These are phyloP conservation scores for Phaeosphaeria sp. DNA, from an alignment of 2,329 filamentous ascomycete species.

Conservation along the genomic window DNA sequence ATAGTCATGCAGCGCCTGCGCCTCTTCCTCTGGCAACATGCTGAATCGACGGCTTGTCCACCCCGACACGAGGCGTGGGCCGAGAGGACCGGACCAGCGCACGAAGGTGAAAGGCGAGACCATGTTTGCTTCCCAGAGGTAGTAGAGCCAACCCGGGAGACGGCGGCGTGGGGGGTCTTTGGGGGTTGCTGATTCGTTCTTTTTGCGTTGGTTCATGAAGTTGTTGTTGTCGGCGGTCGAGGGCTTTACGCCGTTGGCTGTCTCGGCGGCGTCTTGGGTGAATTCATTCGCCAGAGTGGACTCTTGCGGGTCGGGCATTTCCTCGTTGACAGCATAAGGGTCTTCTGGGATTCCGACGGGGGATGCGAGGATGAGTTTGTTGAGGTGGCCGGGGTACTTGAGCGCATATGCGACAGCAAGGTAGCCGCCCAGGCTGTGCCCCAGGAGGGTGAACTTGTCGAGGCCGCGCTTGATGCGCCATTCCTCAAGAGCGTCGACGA, in stretches of 20 bases:
- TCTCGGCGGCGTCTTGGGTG: conserved; percentile 72
- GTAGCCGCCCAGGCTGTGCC: conserved; percentile 93
- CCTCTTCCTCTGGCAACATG: conserved; percentile 80
- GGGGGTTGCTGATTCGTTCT: conserved; percentile 44
- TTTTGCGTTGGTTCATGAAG: conserved; percentile 58
- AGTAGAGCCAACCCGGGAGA: conserved; percentile 84
- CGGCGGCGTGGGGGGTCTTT: conserved; percentile 63
- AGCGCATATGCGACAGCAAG: conserved; percentile 93
- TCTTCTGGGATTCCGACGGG: conserved; percentile 95
- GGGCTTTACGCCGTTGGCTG: conserved; percentile 75
- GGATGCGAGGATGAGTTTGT: conserved; percentile 94
- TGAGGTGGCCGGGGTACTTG: conserved; percentile 92
- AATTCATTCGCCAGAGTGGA: conserved; percentile 81
- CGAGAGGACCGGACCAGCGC: conserved; percentile 85
- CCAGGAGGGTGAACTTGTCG: conserved; percentile 90
- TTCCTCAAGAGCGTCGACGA: conserved; percentile 93
- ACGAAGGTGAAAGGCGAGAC: conserved; percentile 93
- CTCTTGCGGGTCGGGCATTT: conserved; percentile 75
- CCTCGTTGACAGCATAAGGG: conserved; percentile 82
- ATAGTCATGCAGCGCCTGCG: conserved; percentile 87
- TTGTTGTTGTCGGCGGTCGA: conserved; percentile 63
- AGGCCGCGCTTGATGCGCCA: conserved; percentile 90
- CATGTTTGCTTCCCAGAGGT: conserved; percentile 91
- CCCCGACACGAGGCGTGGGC: conserved; percentile 88
- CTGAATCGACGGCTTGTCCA: conserved; percentile 95